A percentile compares a stretch with the other conserved stretches of the same genome.
Conservation (phyloP, 2,329 filamentous ascomycete species). For the Talaromyces piceae region DNA sequence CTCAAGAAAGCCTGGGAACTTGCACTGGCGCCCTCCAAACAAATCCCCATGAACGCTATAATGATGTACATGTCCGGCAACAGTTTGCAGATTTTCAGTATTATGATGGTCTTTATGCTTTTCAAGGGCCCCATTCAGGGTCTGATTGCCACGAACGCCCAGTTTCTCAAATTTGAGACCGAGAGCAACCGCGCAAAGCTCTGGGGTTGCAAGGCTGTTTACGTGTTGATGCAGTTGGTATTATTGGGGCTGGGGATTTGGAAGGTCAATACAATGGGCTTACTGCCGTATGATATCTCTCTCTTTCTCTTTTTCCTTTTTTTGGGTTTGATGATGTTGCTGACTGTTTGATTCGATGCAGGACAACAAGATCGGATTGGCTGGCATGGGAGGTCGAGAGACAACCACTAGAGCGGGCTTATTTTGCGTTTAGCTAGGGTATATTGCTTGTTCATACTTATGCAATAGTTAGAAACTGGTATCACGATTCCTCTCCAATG, state of each 20-base stretch:
- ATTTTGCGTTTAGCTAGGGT: conserved; percentile 47
- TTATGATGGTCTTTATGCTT: conserved; percentile 99
- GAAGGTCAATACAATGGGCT: conserved; percentile 95
- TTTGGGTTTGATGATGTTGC: conserved; percentile 22
- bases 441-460: background rate
- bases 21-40: conserved; percentile 85
- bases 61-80: conserved; percentile 99
- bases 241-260: conserved; percentile 81
- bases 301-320: conserved; percentile 1
- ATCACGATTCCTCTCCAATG: no score
- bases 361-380: conserved; percentile 95
- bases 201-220: conserved; percentile 76
- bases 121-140: conserved; percentile 95
- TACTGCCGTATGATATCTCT: conserved; percentile 67
- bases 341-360: conserved; percentile 27
- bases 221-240: conserved; percentile 77
- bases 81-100: conserved; percentile 95
- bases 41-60: conserved; percentile 93
- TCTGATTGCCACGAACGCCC: conserved; percentile 70
- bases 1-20: conserved; percentile 99
- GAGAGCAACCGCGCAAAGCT: conserved; percentile 66
- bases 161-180: conserved; percentile 87
- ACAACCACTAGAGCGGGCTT: conserved; percentile 58
- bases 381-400: conserved; percentile 84
- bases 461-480: background rate